These are phyloP conservation scores for Nicotiana rustica DNA, from an alignment of 305 asterid species.

Conservation along the genomic window DNA sequence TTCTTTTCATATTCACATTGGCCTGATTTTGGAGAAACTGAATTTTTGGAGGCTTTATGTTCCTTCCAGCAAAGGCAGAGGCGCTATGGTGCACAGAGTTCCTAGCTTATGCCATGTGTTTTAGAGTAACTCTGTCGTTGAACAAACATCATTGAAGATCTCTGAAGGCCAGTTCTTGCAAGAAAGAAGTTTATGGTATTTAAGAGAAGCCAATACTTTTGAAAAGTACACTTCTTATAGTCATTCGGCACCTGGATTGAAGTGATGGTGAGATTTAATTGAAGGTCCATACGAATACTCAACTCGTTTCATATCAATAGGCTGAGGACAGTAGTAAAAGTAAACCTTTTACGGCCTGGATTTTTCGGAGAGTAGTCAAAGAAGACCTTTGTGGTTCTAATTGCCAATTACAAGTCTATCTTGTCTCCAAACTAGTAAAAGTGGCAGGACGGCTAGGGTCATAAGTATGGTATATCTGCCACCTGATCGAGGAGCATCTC, in stretches of 20 bases:
- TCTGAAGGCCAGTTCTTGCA: background rate
- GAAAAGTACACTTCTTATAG: background rate
- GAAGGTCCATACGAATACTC: background rate
- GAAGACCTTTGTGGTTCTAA: background rate
- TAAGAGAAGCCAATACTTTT: background rate
- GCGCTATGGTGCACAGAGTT: conserved; percentile 49
- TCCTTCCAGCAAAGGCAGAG: conserved; percentile 61
- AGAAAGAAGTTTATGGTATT: background rate
- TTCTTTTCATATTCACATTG: conserved; percentile 53
- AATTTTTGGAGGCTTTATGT: conserved; percentile 53
- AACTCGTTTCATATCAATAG: background rate
- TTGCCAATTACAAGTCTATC: background rate
- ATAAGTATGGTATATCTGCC: background rate
- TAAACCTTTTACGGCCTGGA: background rate
- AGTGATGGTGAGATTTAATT: background rate
- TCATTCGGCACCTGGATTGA: background rate
- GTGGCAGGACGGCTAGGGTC: background rate
- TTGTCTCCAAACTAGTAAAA: background rate
- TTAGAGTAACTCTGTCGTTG: background rate
- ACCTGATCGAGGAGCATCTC: background rate
- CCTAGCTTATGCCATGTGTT: conserved; percentile 27
- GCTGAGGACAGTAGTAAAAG: background rate
- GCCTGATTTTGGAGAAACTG: conserved; percentile 70
- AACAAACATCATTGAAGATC: background rate
- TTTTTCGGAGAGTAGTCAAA: background rate